These are phyloP conservation scores for Colletotrichum acutatum DNA, from an alignment of 2,329 filamentous ascomycete genomes.

Conservation along the genomic window DNA sequence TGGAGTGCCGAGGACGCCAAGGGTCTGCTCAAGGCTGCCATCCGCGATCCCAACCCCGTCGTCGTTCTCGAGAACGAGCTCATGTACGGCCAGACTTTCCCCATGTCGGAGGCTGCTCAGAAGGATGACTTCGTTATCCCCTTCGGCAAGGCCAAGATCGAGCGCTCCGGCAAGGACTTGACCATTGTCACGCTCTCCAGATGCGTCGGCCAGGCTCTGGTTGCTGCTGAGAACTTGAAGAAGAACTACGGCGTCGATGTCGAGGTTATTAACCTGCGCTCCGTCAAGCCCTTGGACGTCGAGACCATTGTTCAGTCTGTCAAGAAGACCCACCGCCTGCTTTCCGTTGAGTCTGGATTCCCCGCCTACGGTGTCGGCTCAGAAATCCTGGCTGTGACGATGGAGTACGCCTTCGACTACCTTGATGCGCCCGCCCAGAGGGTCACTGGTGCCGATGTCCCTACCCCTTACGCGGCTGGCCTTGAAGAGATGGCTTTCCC, in stretches of 20 bases:
- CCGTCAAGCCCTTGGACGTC: conserved; percentile 95
- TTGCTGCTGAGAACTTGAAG: conserved; percentile 91
- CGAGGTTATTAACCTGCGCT: conserved; percentile 98
- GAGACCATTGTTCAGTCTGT: conserved; percentile 96
- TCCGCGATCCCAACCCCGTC: conserved; percentile 97
- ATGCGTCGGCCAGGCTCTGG: conserved; percentile 91
- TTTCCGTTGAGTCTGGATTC: conserved; percentile 95
- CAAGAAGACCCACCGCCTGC: conserved; percentile 96
- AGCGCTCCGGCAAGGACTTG: conserved; percentile 93
- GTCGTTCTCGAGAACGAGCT: conserved; percentile 89
- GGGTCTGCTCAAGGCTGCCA: conserved; percentile 96
- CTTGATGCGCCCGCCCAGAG: conserved; percentile 93
- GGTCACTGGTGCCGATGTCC: conserved; percentile 96
- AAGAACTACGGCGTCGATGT: conserved; percentile 95
- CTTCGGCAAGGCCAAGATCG: conserved; percentile 99
- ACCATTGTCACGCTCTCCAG: conserved; percentile 96
- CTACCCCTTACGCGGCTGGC: conserved; percentile 92
- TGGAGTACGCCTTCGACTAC: conserved; percentile 99
- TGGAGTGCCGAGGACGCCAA: conserved; percentile 99
- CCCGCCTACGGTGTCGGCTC: conserved; percentile 92
- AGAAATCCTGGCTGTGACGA: conserved; percentile 92
- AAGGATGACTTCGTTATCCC: conserved; percentile 97
- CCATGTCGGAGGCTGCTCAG: conserved; percentile 96
- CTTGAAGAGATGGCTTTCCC: conserved; percentile 98
- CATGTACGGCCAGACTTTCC: conserved; percentile 94